Evolutionary conservation across 805 yeast genomes (phyloP).

Genomic region (Starmera quercuum): DNA sequence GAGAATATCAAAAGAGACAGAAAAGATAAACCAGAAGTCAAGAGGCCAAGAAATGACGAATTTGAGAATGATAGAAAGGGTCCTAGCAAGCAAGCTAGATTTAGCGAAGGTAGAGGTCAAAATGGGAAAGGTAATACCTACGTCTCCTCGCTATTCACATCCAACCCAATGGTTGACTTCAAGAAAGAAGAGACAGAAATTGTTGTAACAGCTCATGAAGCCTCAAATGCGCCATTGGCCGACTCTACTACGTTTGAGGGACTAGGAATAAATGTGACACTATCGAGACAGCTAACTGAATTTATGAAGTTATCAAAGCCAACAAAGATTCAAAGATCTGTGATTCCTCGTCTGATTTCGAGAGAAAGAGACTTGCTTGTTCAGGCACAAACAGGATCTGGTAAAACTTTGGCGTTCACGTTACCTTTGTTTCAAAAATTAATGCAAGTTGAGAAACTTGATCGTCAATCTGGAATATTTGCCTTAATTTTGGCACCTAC

Average conservation of each 20-base stretch:
- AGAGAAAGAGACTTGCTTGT: constrained; percentile 62
- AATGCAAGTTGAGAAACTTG: constrained; percentile 42
- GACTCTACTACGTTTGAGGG: constrained; percentile 66
- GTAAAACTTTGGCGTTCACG: constrained; percentile 85
- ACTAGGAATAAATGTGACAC: constrained; percentile 52
- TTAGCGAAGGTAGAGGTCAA: constrained; percentile 40
- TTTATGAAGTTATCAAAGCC: constrained; percentile 57
- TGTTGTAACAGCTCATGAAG: constrained; percentile 26
- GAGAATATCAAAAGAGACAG: background rate
- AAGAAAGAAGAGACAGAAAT: constrained; percentile 28
- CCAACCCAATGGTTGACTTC: constrained; percentile 47
- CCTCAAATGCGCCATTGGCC: constrained; percentile 79
- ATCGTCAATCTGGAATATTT: constrained; percentile 73
- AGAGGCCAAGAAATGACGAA: constrained; percentile 9
- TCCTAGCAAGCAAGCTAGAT: constrained; percentile 29
- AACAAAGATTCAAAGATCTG: constrained; percentile 80
- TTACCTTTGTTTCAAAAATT: constrained; percentile 76
- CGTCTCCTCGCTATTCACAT: constrained; percentile 81
- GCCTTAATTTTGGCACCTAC: constrained; percentile 91
- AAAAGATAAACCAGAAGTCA: constrained; percentile 1
- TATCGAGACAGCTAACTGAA: constrained; percentile 48
- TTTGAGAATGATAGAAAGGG: constrained; percentile 13
- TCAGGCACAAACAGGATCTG: constrained; percentile 98
- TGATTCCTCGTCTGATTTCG: constrained; percentile 53
- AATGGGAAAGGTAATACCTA: constrained; percentile 53